Evolutionary conservation across 257 asterid species (phyloP), one percentile per base, ranked within the genome.

Genomic region (Prunella vulgaris): DNA sequence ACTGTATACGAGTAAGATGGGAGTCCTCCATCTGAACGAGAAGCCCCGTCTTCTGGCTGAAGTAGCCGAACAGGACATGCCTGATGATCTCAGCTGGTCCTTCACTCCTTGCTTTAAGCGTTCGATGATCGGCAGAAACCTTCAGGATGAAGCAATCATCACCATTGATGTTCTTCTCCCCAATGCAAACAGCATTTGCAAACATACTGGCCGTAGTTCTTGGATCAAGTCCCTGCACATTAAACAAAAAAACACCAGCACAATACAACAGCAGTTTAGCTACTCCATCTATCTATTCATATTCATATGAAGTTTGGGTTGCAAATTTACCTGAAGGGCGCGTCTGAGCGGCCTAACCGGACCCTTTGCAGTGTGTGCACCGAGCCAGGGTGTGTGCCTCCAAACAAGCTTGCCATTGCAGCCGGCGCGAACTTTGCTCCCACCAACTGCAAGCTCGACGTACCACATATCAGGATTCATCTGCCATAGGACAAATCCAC

Each of bases 361-460:
- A 3, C 96, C 97, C 85, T 88, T 88, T 3, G 97, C 92, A 18
- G 91, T 69, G 71, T 90, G 97, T 0, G 89, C 84, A 7, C 97
- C 96, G 64, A 90, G 97, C 97, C 97, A 90, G 0, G 96, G 96
- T 0, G 92, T 88, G 74, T 88, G 97, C 77, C 97, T 73, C 96
- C 97, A 88, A 0, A 90, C 97, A 20, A 86, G 84, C 69, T 88
- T 82, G 13, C 97, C 95, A 33, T 90, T 90, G 74, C 97, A 88
- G 13, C 97, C 96, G 0, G 97, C 97, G 24, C 78, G 96, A 24
- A 88, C 93, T 70, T 88, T 86, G 84, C 95, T 88, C 15, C 88
- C 95, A 3, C 95, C 97, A 49, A 82, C 92, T 4, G 95, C 88
- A 20, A 89, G 90, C 87, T 90, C 97, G 49, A 88, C 93, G 63